Conservation (phyloP, 2,329 filamentous ascomycete genomes). For the Microdochium nivale region DNA sequence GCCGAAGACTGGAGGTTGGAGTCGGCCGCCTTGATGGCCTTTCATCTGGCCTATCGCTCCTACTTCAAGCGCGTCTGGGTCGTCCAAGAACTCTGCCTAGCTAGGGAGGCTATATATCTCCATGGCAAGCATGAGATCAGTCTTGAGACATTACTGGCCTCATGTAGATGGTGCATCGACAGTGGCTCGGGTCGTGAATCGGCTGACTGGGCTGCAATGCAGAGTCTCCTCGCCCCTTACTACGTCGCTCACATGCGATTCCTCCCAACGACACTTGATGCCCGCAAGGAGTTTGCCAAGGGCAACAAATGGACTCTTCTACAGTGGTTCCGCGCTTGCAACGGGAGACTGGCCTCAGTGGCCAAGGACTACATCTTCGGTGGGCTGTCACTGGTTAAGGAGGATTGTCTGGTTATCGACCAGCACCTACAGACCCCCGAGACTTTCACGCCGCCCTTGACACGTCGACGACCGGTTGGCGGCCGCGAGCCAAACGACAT, state of each 20-base stretch:
- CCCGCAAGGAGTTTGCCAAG: not conserved
- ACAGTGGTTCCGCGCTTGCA: not conserved
- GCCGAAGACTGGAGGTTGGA: not conserved
- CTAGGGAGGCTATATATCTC: not conserved
- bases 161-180: not conserved
- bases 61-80: not conserved
- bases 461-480: too few species aligned
- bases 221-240: not conserved
- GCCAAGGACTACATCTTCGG: not conserved
- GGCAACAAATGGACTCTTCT: not conserved
- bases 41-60: not conserved
- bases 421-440: not conserved
- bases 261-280: not conserved
- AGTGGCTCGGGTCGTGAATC: not conserved
- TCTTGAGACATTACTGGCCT: not conserved
- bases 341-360: not conserved
- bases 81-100: not conserved
- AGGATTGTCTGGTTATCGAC: not conserved
- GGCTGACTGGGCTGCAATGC: not conserved
- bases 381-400: not conserved
- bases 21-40: not conserved
- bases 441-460: too few species aligned
- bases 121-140: not conserved
- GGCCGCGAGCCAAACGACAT: not conserved
- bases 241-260: not conserved